A percentile compares a stretch with the other conserved stretches of the same genome.
Conservation (phyloP, 768 basidiomycete genomes). For the Holtermannia corniformis region DNA sequence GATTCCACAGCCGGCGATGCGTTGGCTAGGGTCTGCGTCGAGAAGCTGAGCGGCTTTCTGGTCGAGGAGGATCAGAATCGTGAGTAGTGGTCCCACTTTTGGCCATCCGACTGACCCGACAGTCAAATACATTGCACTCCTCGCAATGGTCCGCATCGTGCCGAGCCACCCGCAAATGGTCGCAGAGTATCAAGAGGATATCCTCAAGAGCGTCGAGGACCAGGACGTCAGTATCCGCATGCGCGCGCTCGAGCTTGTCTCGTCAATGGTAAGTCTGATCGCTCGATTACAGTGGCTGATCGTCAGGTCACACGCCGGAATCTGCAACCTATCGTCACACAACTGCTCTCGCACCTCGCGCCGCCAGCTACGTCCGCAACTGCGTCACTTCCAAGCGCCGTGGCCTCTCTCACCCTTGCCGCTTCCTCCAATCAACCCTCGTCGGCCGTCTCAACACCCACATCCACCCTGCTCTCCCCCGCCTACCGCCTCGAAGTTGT, state of each 20-base stretch:
- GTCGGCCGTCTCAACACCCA: conserved; percentile 18
- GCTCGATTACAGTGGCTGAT: neutral
- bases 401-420: conserved; percentile 38
- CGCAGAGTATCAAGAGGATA: conserved; percentile 82
- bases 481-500: conserved; percentile 78
- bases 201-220: conserved; percentile 80
- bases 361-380: conserved; percentile 45
- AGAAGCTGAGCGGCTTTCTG: conserved; percentile 84
- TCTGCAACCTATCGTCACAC: conserved; percentile 79
- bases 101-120: conserved; percentile 1
- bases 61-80: conserved; percentile 91
- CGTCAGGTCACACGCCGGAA: conserved; percentile 71
- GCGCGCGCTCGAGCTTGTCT: conserved; percentile 86
- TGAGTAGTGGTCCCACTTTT: conserved; percentile 44
- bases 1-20: conserved; percentile 56
- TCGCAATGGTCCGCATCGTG: conserved; percentile 92
- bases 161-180: conserved; percentile 82
- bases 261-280: conserved; percentile 66
- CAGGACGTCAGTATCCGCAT: conserved; percentile 92
- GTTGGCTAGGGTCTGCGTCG: conserved; percentile 77
- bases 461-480: conserved; percentile 54
- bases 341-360: conserved; percentile 79
- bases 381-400: conserved; percentile 37
- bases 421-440: conserved; percentile 48
- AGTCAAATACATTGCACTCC: conserved; percentile 96